Percentiles rank a stretch among this genome's conserved stretches.
Evolutionary conservation across 805 yeast species (phyloP).

Genomic region (Saccharomycopsis babjevae): DNA sequence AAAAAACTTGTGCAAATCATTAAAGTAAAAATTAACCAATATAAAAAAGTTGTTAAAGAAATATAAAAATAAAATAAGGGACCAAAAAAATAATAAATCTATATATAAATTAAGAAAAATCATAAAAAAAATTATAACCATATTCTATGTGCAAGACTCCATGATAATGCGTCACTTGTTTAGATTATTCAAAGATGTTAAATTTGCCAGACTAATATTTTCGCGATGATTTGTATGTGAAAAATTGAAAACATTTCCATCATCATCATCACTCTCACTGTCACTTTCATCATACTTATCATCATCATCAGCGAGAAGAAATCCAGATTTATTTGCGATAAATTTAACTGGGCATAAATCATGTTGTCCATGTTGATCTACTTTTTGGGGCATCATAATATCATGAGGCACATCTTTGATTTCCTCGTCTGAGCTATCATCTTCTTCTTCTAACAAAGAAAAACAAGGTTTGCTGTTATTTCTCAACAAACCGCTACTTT

Average conservation of each 20-base stretch:
- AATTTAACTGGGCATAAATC: neutral
- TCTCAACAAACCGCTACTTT: neutral
- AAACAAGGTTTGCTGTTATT: neutral
- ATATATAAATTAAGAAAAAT: neutral
- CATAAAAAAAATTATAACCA: neutral
- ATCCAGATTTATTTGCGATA: neutral
- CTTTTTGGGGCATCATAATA: neutral
- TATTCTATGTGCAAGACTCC: neutral
- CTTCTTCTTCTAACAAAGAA: neutral
- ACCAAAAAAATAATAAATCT: neutral
- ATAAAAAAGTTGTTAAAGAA: neutral
- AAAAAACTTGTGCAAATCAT: neutral
- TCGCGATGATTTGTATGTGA: neutral
- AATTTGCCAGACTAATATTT: neutral
- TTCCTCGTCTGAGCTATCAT: neutral
- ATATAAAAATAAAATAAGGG: neutral
- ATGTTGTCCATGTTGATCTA: neutral
- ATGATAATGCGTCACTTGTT: neutral
- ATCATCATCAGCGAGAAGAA: neutral
- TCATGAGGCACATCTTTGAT: neutral
- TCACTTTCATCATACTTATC: conserved; percentile 1
- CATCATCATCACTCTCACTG: conserved; percentile 5
- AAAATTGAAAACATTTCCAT: conserved; percentile 12
- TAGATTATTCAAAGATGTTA: neutral
- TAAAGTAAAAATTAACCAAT: neutral